These are phyloP conservation scores for Biscogniauxia mediterranea DNA, from an alignment of 2,329 filamentous ascomycete genomes.

Conservation along the genomic window DNA sequence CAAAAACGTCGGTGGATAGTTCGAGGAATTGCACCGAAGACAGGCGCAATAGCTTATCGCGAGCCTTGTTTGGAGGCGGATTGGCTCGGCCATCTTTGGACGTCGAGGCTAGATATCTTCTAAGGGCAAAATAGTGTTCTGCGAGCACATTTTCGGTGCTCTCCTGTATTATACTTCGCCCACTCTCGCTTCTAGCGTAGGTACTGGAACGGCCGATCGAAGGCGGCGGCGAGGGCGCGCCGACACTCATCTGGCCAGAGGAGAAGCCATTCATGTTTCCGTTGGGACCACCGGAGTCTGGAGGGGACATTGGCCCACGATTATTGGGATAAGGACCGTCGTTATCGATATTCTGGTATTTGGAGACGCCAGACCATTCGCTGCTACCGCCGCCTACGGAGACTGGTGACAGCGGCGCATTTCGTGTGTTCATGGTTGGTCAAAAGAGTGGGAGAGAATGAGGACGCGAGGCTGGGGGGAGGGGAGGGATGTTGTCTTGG, in stretches of 20 bases:
- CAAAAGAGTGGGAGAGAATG: conserved; percentile 6
- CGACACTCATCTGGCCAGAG: conserved; percentile 53
- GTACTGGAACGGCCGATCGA: conserved; percentile 85
- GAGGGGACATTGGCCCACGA: conserved; percentile 65
- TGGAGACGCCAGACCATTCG: conserved; percentile 73
- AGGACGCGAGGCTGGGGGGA: conserved; percentile 16
- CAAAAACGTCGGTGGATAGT: conserved; percentile 94
- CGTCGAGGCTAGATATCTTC: conserved; percentile 68
- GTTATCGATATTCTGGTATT: conserved; percentile 59
- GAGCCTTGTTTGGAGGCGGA: conserved; percentile 79
- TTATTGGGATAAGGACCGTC: conserved; percentile 52
- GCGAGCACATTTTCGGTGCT: conserved; percentile 61
- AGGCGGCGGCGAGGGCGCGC: conserved; percentile 78
- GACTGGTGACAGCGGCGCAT: conserved; percentile 77
- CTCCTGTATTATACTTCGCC: conserved; percentile 60
- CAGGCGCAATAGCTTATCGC: conserved; percentile 88
- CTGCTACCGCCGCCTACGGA: conserved; percentile 68
- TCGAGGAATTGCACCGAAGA: conserved; percentile 95
- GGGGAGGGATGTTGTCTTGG: conserved; percentile 13
- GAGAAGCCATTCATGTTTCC: conserved; percentile 61
- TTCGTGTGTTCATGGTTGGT: conserved; percentile 65
- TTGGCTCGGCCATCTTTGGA: conserved; percentile 73
- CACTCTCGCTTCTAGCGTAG: conserved; percentile 66
- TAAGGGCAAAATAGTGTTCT: conserved; percentile 80
- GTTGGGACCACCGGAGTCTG: conserved; percentile 63